phyloP scores from a whole-genome alignment of 306 rosid species.

The Trifolium pratense region DNA sequence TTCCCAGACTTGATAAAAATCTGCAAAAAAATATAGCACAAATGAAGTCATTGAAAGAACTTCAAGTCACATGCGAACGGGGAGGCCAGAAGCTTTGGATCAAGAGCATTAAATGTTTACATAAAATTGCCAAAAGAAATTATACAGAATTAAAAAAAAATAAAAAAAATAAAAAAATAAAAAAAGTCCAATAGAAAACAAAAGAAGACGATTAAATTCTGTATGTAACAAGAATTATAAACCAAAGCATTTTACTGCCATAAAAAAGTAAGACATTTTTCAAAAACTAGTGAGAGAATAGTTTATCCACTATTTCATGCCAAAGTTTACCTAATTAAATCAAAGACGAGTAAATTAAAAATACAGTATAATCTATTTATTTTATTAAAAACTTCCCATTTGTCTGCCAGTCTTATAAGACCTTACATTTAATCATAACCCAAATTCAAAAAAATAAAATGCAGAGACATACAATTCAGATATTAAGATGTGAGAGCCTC shows the following conservation, averaged over 20 bases:
- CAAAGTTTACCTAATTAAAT: constrained; percentile 12
- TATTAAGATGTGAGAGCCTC: neutral
- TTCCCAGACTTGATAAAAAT: constrained; percentile 45
- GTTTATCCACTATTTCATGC: neutral
- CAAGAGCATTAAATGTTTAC: neutral
- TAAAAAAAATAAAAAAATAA: too few species aligned
- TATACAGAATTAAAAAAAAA: neutral
- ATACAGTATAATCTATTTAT: neutral
- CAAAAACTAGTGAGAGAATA: constrained; percentile 4
- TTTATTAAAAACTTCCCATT: neutral
- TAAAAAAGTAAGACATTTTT: neutral
- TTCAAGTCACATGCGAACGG: neutral
- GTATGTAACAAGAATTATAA: neutral
- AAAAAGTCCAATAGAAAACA: too few species aligned
- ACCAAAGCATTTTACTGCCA: neutral
- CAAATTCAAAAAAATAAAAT: constrained; percentile 16
- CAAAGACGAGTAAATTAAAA: constrained; percentile 24
- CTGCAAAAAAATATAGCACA: constrained; percentile 46
- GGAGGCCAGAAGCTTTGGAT: neutral
- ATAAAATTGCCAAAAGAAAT: neutral
- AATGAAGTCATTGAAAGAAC: constrained; percentile 19
- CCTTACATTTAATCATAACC: constrained; percentile 20
- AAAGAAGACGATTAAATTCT: too few species aligned
- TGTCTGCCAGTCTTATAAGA: constrained; percentile 6
- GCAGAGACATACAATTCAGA: neutral